These are phyloP conservation scores for Phytophthora podocarpi DNA, from an alignment of 352 stramenopile genomes.

Conservation along the genomic window DNA sequence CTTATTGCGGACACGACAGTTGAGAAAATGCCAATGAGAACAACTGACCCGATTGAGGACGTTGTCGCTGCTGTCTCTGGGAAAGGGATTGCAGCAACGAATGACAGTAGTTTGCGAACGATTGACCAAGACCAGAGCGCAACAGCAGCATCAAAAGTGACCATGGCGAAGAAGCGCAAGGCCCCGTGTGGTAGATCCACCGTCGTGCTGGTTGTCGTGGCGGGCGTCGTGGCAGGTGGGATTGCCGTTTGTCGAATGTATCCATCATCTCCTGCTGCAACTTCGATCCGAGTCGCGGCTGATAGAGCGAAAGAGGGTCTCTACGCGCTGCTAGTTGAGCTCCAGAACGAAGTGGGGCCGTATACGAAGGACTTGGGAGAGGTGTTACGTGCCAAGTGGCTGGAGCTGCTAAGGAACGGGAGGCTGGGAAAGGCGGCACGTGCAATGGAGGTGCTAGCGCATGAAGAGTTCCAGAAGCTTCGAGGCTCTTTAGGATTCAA, in stretches of 20 bases:
- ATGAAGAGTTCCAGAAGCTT: constrained; percentile 3
- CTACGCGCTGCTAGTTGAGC: not conserved
- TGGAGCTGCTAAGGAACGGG: constrained; percentile 5
- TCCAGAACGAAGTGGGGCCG: not conserved
- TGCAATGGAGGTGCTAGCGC: constrained; percentile 3
- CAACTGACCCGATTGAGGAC: constrained; percentile 1
- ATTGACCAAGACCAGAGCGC: constrained; percentile 4
- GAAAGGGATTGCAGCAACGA: constrained; percentile 15
- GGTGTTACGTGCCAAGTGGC: not conserved
- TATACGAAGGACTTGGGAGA: not conserved
- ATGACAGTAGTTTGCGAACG: not conserved
- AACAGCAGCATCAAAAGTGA: constrained; percentile 3
- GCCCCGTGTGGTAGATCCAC: constrained; percentile 19
- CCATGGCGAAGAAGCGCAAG: constrained; percentile 26
- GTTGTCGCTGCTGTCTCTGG: constrained; percentile 4
- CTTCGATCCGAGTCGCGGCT: constrained; percentile 7
- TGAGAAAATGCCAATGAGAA: constrained; percentile 8
- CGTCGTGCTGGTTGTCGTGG: constrained; percentile 7
- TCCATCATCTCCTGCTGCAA: constrained; percentile 28
- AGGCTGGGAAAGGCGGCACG: constrained; percentile 8
- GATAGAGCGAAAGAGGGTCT: constrained; percentile 5
- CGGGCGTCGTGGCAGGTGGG: constrained; percentile 19
- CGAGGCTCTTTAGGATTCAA: not conserved
- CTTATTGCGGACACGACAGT: not conserved
- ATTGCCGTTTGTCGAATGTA: constrained; percentile 26